These are phyloP conservation scores for Allantophomopsis lycopodina DNA, from an alignment of 2,329 filamentous ascomycete species.

Conservation along the genomic window DNA sequence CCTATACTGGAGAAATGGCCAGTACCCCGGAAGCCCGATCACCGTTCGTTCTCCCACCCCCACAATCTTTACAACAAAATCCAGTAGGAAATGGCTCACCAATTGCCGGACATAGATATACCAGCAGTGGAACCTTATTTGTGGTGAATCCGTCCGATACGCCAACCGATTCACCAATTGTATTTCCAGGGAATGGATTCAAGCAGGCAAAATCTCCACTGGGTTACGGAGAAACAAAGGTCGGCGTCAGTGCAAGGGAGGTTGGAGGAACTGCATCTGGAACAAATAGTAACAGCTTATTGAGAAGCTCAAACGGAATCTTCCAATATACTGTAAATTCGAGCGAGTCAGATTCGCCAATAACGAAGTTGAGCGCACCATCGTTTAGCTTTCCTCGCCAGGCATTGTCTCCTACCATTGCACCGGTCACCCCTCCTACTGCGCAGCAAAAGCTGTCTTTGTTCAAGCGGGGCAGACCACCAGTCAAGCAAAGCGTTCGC, in stretches of 20 bases:
- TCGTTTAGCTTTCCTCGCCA: too few relatives aligned
- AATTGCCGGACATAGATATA: constrained; percentile 8
- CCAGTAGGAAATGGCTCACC: constrained; percentile 13
- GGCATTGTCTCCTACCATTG: too few relatives aligned
- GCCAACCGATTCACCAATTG: constrained; percentile 9
- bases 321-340: background rate
- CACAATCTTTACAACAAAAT: constrained; percentile 11
- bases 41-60: constrained; percentile 14
- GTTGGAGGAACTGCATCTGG: background rate
- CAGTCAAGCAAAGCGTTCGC: constrained; percentile 11
- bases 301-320: background rate
- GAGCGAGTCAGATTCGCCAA: too few relatives aligned
- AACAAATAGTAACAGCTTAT: background rate
- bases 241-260: background rate
- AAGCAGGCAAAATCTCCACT: background rate
- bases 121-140: constrained; percentile 13
- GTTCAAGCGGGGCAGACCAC: constrained; percentile 11
- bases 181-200: background rate
- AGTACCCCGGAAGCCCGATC: constrained; percentile 16
- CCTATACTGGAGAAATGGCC: constrained; percentile 1
- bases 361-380: too few relatives aligned
- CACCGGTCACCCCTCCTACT: too few relatives aligned
- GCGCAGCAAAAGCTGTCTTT: too few relatives aligned
- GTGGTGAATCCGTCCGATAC: constrained; percentile 17
- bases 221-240: background rate